Percentiles rank a stretch among this genome's conserved stretches.
phyloP scores from a whole-genome alignment of 2,329 filamentous ascomycete genomes.

The Nemania diffusa region DNA sequence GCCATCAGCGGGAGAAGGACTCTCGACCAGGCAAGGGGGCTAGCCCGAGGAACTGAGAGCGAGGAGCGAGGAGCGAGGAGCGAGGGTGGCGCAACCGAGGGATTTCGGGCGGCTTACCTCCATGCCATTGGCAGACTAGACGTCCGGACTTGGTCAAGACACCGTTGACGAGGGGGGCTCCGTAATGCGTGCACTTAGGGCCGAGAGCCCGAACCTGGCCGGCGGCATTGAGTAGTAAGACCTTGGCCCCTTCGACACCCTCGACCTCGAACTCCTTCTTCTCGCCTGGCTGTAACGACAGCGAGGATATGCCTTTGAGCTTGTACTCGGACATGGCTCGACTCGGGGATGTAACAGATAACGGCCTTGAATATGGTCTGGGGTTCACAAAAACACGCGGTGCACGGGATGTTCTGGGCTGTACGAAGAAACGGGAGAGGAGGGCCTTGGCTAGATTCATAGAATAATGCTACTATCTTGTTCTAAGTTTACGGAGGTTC shows the following conservation, averaged over 20 bases:
- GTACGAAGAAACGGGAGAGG: slow-evolving; percentile 30
- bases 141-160: slow-evolving; percentile 84
- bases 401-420: slow-evolving; percentile 30
- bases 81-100: not conserved
- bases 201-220: slow-evolving; percentile 79
- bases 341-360: slow-evolving; percentile 39
- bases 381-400: slow-evolving; percentile 27
- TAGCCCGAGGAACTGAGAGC: not conserved
- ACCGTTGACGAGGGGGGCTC: slow-evolving; percentile 87
- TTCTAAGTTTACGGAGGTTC: not conserved
- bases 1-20: slow-evolving; percentile 25
- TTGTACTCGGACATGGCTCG: slow-evolving; percentile 69
- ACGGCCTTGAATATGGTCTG: slow-evolving; percentile 24
- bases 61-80: no score
- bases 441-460: slow-evolving; percentile 44
- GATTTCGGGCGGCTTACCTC: slow-evolving; percentile 67
- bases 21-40: not conserved
- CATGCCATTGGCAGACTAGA: slow-evolving; percentile 95
- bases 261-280: slow-evolving; percentile 93
- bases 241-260: slow-evolving; percentile 85
- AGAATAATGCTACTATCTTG: slow-evolving; percentile 26
- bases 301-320: slow-evolving; percentile 79
- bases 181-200: slow-evolving; percentile 90
- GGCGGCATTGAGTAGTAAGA: slow-evolving; percentile 83
- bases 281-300: slow-evolving; percentile 80